phyloP scores from a whole-genome alignment of 441 rosid genomes.

The Populus hybrid region DNA sequence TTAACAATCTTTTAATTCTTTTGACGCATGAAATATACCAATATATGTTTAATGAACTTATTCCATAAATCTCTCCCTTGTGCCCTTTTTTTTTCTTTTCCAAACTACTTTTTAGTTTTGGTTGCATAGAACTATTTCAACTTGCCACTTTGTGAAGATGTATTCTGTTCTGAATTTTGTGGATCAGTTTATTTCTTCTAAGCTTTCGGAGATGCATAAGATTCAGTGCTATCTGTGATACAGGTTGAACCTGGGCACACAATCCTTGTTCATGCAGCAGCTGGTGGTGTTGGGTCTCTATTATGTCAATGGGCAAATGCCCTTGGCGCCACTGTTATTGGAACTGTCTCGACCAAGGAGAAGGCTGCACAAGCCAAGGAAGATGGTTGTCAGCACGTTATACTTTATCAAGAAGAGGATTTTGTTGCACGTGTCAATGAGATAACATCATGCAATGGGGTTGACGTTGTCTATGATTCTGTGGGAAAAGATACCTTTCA shows the following conservation, averaged over 20 bases:
- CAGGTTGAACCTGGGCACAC: constrained; percentile 81
- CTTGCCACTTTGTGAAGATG: too few relatives aligned
- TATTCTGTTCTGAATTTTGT: too few relatives aligned
- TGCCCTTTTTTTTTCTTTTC: too few relatives aligned
- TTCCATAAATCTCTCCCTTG: too few relatives aligned
- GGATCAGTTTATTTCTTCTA: neutral
- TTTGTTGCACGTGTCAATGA: constrained; percentile 74
- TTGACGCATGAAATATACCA: too few relatives aligned
- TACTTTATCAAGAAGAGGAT: constrained; percentile 71
- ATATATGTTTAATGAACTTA: too few relatives aligned
- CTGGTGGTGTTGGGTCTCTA: constrained; percentile 91
- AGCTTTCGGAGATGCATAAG: neutral
- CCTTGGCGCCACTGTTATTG: constrained; percentile 83
- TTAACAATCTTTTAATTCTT: too few relatives aligned
- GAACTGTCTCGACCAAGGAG: constrained; percentile 77
- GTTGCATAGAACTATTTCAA: too few relatives aligned
- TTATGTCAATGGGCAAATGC: constrained; percentile 95
- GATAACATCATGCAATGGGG: constrained; percentile 77
- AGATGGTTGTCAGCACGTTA: constrained; percentile 84
- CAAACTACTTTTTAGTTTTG: too few relatives aligned
- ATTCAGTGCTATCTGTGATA: neutral
- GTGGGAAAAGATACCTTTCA: constrained; percentile 87
- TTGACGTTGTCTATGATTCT: constrained; percentile 84
- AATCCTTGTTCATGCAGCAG: constrained; percentile 85
- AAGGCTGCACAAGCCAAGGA: constrained; percentile 90